Conservation (phyloP, 129 eudicot species). For the Flaveria brownii region DNA sequence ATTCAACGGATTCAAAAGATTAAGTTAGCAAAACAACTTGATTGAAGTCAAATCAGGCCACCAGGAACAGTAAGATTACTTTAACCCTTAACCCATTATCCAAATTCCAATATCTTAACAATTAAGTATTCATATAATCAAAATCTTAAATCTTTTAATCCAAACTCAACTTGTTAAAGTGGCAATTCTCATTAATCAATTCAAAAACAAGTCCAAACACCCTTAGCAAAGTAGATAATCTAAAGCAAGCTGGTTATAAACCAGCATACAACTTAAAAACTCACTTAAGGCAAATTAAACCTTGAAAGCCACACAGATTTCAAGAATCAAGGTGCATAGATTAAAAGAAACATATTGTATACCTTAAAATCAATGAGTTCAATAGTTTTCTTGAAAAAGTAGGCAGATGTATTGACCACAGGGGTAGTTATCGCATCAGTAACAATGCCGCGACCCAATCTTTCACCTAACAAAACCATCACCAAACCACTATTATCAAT, state of each 20-base stretch:
- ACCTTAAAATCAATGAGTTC: slow-evolving; percentile 95
- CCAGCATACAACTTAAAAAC: background rate
- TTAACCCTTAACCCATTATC: background rate
- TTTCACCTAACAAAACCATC: slow-evolving; percentile 62
- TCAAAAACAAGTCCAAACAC: background rate
- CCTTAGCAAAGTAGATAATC: background rate
- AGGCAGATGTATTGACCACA: slow-evolving; percentile 84
- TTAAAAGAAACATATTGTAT: slow-evolving; percentile 12
- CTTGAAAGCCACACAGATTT: background rate
- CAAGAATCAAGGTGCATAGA: background rate
- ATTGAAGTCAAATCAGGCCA: background rate
- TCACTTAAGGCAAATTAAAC: background rate
- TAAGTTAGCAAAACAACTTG: background rate
- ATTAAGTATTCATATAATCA: background rate
- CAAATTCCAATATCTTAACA: background rate
- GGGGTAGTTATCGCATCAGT: slow-evolving; percentile 96
- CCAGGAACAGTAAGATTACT: background rate
- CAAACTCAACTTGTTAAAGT: background rate
- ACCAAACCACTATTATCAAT: background rate
- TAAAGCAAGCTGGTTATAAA: background rate
- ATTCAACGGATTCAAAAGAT: background rate
- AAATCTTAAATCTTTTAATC: background rate
- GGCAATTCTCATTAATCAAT: background rate
- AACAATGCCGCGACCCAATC: slow-evolving; percentile 76
- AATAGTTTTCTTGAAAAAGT: slow-evolving; percentile 77